These are phyloP conservation scores for Fagus sylvatica DNA, from an alignment of 306 rosid species.

Conservation along the genomic window DNA sequence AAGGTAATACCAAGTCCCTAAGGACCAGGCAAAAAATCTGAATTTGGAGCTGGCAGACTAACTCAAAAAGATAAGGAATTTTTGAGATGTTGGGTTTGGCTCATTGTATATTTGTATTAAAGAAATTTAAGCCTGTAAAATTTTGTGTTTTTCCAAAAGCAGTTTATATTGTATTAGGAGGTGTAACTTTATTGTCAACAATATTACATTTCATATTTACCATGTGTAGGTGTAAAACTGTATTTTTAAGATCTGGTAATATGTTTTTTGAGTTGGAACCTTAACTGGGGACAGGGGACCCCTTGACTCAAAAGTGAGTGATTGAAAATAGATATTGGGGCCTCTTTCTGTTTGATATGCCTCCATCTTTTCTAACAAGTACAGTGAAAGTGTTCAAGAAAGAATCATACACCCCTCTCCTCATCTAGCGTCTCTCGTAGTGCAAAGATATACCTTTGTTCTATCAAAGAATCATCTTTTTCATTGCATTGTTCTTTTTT, in stretches of 20 bases:
- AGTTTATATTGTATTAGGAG: no score
- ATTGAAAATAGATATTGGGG: not conserved
- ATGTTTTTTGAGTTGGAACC: no score
- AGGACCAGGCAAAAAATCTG: not conserved
- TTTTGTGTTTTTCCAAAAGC: not conserved
- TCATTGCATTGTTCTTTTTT: not conserved
- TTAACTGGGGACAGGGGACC: no score
- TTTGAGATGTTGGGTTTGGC: no score
- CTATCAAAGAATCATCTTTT: not conserved
- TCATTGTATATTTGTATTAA: no score
- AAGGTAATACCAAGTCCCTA: not conserved
- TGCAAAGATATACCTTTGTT: not conserved
- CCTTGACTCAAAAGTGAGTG: not conserved
- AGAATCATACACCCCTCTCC: conserved; percentile 4
- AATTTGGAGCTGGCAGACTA: not conserved
- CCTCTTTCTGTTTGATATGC: conserved; percentile 25
- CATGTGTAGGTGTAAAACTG: no score
- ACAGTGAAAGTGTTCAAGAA: conserved; percentile 21
- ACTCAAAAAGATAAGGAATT: not conserved
- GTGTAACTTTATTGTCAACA: no score
- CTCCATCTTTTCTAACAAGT: conserved; percentile 17
- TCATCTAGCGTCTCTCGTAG: not conserved
- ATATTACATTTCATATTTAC: no score
- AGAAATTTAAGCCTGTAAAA: no score
- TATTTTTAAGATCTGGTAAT: no score